phyloP scores from a whole-genome alignment of 1,284 basidiomycete genomes.

The Leccinum fuscescens region DNA sequence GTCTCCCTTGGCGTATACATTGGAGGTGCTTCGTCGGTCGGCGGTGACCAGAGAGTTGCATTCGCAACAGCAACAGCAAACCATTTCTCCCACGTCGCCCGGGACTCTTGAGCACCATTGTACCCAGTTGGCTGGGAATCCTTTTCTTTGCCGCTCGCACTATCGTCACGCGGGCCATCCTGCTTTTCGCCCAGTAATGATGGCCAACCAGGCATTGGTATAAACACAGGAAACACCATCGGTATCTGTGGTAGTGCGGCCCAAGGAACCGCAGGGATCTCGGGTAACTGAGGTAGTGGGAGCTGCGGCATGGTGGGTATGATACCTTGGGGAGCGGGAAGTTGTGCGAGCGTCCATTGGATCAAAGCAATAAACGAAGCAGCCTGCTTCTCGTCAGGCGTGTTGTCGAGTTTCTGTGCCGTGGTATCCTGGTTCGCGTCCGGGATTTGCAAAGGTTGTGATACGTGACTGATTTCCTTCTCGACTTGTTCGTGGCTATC shows the following conservation, averaged over 20 bases:
- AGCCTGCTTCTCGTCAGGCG: conserved; percentile 62
- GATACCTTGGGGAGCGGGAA: conserved; percentile 57
- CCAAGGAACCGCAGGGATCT: conserved; percentile 63
- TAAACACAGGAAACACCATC: conserved; percentile 75
- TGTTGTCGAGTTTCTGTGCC: conserved; percentile 14
- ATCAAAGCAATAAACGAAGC: conserved; percentile 71
- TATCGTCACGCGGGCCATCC: conserved; percentile 31
- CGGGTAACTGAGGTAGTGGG: conserved; percentile 51
- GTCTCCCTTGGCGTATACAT: conserved; percentile 62
- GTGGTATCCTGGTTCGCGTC: conserved; percentile 26
- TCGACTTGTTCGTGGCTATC: conserved; percentile 25
- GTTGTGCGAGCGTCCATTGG: conserved; percentile 70
- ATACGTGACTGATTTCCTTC: conserved; percentile 17
- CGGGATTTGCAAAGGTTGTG: conserved; percentile 15
- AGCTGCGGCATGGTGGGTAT: conserved; percentile 58
- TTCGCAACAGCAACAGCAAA: conserved; percentile 50
- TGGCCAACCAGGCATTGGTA: conserved; percentile 69
- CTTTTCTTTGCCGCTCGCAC: conserved; percentile 32
- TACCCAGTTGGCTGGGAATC: conserved; percentile 36
- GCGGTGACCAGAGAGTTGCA: conserved; percentile 43
- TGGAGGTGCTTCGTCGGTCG: conserved; percentile 60
- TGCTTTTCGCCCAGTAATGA: conserved; percentile 55
- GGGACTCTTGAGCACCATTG: conserved; percentile 58
- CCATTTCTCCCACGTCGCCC: conserved; percentile 74
- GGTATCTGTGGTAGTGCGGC: conserved; percentile 67